Percentiles rank a stretch among this genome's conserved stretches.
These are phyloP conservation scores for Teratosphaeria epicoccoides DNA, from an alignment of 2,329 filamentous ascomycete species.

Conservation along the genomic window DNA sequence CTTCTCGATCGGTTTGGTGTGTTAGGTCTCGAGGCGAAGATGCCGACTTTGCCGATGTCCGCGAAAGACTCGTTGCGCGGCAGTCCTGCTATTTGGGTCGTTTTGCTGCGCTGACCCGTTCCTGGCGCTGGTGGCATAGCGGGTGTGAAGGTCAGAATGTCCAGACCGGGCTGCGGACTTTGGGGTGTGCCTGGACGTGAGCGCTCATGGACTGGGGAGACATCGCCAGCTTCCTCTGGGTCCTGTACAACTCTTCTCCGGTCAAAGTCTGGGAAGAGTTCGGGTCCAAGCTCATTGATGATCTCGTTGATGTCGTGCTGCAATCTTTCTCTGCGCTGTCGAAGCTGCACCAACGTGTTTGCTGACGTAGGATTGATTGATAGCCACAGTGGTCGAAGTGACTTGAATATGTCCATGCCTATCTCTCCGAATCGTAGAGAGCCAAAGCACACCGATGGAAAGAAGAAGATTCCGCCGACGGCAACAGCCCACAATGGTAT, in stretches of 20 bases:
- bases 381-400: slow-evolving; percentile 73
- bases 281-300: slow-evolving; percentile 90
- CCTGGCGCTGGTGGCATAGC: slow-evolving; percentile 11
- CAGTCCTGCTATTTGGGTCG: slow-evolving; percentile 35
- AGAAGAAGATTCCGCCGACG: slow-evolving; percentile 64
- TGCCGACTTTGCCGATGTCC: slow-evolving; percentile 74
- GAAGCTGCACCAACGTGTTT: slow-evolving; percentile 72
- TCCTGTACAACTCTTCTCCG: slow-evolving; percentile 58
- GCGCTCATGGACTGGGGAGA: slow-evolving; percentile 14
- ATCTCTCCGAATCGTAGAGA: slow-evolving; percentile 91
- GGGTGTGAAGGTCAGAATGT: slow-evolving; percentile 18
- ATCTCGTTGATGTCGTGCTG: slow-evolving; percentile 75
- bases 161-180: slow-evolving; percentile 5
- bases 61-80: slow-evolving; percentile 90
- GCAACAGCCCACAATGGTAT: slow-evolving; percentile 71
- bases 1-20: slow-evolving; percentile 65
- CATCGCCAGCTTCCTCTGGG: slow-evolving; percentile 24
- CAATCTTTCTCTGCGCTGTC: slow-evolving; percentile 60
- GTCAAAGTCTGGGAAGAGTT: slow-evolving; percentile 96
- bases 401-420: slow-evolving; percentile 98
- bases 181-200: slow-evolving; percentile 18
- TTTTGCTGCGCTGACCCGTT: neutral
- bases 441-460: slow-evolving; percentile 82
- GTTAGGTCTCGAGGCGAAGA: slow-evolving; percentile 83
- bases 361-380: slow-evolving; percentile 75